Conservation (phyloP, 2,329 filamentous ascomycete species). For the Endothia cerciana region DNA sequence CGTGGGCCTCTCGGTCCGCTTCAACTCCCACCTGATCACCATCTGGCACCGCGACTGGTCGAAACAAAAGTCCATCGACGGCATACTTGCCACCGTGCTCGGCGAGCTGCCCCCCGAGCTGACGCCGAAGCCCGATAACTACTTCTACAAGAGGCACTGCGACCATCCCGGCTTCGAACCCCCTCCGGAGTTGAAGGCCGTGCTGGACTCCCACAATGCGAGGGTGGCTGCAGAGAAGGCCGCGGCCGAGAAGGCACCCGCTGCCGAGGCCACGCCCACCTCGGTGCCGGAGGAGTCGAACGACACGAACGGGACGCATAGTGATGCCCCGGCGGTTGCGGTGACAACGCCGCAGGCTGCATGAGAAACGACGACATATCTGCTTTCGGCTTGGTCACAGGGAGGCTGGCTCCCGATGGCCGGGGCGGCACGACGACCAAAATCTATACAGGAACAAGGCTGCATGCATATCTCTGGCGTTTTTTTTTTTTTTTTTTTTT, state of each 20-base stretch:
- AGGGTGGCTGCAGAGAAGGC: slow-evolving; percentile 44
- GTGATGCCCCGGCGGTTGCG: slow-evolving; percentile 13
- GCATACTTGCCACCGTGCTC: slow-evolving; percentile 73
- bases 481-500: not conserved
- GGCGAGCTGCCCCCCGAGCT: slow-evolving; percentile 74
- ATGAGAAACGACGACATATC: slow-evolving; percentile 2
- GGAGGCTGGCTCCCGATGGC: not conserved
- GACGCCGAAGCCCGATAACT: slow-evolving; percentile 70
- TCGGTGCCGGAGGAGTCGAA: not conserved
- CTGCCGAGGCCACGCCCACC: slow-evolving; percentile 18
- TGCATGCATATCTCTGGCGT: slow-evolving; percentile 26
- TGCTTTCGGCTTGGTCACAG: not conserved
- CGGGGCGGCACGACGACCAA: not conserved
- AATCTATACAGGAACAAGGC: slow-evolving; percentile 11
- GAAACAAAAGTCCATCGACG: slow-evolving; percentile 78
- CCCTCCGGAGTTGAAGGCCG: slow-evolving; percentile 60
- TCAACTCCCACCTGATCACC: slow-evolving; percentile 61
- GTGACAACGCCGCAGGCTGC: slow-evolving; percentile 5
- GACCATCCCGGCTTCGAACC: slow-evolving; percentile 83
- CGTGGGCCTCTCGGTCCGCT: slow-evolving; percentile 80
- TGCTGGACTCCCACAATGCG: slow-evolving; percentile 59
- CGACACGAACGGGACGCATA: slow-evolving; percentile 5
- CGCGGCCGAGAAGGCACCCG: slow-evolving; percentile 30
- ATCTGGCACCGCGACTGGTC: slow-evolving; percentile 91
- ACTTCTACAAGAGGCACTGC: slow-evolving; percentile 87